Base-by-base conservation (phyloP, 1,284 basidiomycete genomes). In the Malassezia psittaci region DNA sequence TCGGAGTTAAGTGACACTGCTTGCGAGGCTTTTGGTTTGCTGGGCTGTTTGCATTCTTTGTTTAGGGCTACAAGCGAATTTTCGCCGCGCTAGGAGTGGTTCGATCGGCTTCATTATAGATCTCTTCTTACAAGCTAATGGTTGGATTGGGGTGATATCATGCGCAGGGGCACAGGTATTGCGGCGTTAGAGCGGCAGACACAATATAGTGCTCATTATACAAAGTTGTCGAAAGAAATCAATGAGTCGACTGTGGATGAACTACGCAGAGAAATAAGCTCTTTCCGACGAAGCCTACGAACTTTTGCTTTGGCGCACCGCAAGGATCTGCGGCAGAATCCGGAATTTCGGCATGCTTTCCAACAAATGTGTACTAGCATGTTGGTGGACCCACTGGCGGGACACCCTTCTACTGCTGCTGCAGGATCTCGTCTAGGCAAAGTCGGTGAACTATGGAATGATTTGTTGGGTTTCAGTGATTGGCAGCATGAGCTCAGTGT, bases 401-500 rank as follows among this genome's bases (percentile, higher is more conserved):
- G 63, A 44, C 62, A 12, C 48, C 64, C 47, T 3, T 45, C 34
- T 44, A 47, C 59, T 10, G 13, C 45, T 3, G 12, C 18, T 6
- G 44, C 51, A 5, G 33, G 46, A 7, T 45, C 61, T n/a, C 49
- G 48, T 10, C 72, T 75, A 1, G 68, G 65, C 1, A 85, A 86
- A 0, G 78, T 85, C 21, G 84, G 84, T 60, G 86, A 86, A n/a
- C 83, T 89, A 2, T 90, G 87, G 86, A 73, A 69, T 53, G 90
- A 90, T 71, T 78, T 89, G 67, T 80, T 96, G 15, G 88, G 88
- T 0, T 64, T 81, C 21, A 84, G 88, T 7, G 94, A 98, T 74
- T 98, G 89, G 88, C 86, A 90, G 68, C 88, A 89, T 74, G 91
- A 94, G 68, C 82, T 98, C 1, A 89, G 89, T 2, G 88, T 96